A percentile compares a stretch with the other conserved stretches of the same genome.
Evolutionary conservation across 441 rosid genomes (phyloP).

Genomic region (Macaranga tanarius): DNA sequence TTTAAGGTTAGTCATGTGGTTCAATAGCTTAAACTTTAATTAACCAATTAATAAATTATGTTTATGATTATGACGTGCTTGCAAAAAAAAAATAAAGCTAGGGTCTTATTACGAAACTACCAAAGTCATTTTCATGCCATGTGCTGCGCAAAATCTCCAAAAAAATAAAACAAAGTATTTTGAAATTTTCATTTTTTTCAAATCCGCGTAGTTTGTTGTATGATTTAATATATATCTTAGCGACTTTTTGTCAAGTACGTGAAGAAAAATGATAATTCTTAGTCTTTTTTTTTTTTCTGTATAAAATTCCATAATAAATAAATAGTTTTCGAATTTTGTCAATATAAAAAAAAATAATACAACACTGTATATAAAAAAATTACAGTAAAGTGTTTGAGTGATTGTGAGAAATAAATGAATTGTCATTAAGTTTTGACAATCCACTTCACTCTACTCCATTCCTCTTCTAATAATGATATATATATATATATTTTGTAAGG

Average conservation of each 20-base stretch:
- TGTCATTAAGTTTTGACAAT: too few relatives aligned
- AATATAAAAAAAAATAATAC: too few relatives aligned
- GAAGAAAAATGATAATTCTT: background rate
- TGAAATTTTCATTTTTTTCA: background rate
- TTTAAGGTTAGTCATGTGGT: conserved; percentile 19
- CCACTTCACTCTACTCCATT: too few relatives aligned
- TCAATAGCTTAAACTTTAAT: conserved; percentile 11
- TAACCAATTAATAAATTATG: background rate
- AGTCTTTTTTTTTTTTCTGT: background rate
- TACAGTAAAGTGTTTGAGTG: too few relatives aligned
- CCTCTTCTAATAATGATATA: too few relatives aligned
- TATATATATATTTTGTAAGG: too few relatives aligned
- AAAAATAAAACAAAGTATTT: too few relatives aligned
- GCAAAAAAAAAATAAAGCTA: too few relatives aligned
- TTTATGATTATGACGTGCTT: conserved; percentile 2
- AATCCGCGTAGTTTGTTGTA: conserved; percentile 14
- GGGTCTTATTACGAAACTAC: background rate
- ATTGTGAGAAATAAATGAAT: too few relatives aligned
- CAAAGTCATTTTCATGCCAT: conserved; percentile 27
- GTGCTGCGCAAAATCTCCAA: conserved; percentile 14
- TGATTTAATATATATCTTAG: background rate
- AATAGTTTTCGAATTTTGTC: too few relatives aligned
- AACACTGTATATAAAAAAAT: too few relatives aligned
- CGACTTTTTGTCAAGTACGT: background rate
- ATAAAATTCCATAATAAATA: too few relatives aligned